Evolutionary conservation across 345 rosid genomes (phyloP).

Genomic region (Euphorbia tirucalli): DNA sequence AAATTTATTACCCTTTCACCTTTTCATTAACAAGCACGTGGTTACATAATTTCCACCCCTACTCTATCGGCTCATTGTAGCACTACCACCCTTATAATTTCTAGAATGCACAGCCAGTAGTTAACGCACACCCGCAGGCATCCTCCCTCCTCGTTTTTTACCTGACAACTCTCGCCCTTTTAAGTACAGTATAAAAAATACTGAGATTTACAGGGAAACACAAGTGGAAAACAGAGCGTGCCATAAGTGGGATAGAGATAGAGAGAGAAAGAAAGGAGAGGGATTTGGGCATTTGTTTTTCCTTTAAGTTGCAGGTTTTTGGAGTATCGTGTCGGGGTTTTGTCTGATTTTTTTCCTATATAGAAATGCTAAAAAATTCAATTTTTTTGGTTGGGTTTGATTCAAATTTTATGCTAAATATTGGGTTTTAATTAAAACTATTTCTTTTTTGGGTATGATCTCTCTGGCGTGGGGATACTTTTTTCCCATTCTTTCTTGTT

Average conservation of each 20-base stretch:
- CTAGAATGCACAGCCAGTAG: conserved; percentile 27
- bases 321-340: conserved; percentile 69
- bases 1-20: not conserved
- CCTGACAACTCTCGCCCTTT: conserved; percentile 9
- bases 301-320: conserved; percentile 56
- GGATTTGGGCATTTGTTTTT: not conserved
- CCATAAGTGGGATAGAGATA: not conserved
- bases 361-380: not conserved
- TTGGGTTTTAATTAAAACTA: conserved; percentile 10
- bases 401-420: conserved; percentile 3
- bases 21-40: not conserved
- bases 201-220: conserved; percentile 1
- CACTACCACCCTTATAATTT: too few species aligned
- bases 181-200: not conserved
- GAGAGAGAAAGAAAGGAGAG: conserved; percentile 14
- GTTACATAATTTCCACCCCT: not conserved
- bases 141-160: conserved; percentile 2
- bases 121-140: not conserved
- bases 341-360: conserved; percentile 29
- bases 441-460: conserved; percentile 27
- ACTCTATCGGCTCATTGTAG: too few species aligned
- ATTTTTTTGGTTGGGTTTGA: conserved; percentile 1
- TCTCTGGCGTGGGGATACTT: not conserved
- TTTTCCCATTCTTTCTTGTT: not conserved
- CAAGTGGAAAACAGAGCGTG: not conserved